Conservation (phyloP, 371 early-diverging fungal species). For the Mycotypha africana region DNA sequence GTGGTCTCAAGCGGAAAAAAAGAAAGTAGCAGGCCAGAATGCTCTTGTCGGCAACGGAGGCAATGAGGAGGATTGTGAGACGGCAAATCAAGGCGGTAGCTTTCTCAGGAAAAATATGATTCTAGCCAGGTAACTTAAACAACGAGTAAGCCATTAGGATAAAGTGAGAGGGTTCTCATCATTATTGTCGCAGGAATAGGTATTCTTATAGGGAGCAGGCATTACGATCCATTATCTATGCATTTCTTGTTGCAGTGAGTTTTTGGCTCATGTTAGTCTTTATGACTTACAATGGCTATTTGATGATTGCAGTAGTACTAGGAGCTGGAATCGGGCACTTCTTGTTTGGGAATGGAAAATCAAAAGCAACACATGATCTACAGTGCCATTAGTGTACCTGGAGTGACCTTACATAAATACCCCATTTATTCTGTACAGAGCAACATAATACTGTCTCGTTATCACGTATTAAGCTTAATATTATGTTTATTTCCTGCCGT, state of each 20-base stretch:
- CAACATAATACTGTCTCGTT: no score
- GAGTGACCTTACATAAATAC: no score
- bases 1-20: constrained; percentile 24
- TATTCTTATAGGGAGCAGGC: constrained; percentile 36
- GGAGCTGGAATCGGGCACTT: constrained; percentile 75
- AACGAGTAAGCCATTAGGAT: no score
- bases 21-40: constrained; percentile 12
- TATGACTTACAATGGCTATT: constrained; percentile 82
- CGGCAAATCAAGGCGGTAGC: neutral
- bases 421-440: no score
- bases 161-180: no score
- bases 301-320: constrained; percentile 62
- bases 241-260: constrained; percentile 54
- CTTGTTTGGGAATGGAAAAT: constrained; percentile 42
- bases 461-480: no score
- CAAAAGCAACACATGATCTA: constrained; percentile 25
- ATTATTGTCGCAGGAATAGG: no score
- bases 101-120: constrained; percentile 3
- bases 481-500: no score
- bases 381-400: constrained; percentile 46
- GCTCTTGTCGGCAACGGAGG: neutral
- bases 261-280: constrained; percentile 75
- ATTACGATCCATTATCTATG: constrained; percentile 53
- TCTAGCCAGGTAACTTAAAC: neutral
- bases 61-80: neutral